Evolutionary conservation across 805 yeast species (phyloP).

Genomic region (Saccharomycopsis lassenensis): DNA sequence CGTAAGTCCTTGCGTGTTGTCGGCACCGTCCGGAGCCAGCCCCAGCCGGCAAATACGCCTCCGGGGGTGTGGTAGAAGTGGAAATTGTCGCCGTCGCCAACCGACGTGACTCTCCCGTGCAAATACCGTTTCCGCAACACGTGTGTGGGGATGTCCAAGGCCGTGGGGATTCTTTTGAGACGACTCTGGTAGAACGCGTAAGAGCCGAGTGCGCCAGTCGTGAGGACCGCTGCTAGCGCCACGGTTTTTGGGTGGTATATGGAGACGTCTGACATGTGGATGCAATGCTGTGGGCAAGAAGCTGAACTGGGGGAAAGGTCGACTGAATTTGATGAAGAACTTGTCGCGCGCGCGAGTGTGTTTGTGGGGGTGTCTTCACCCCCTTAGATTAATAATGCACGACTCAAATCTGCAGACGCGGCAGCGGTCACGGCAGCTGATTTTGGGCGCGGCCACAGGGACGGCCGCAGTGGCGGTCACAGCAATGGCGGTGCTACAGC

Average conservation of each 20-base stretch:
- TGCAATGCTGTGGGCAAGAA: no score
- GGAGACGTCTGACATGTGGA: no score
- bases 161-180: constrained; percentile 40
- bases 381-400: no score
- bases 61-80: constrained; percentile 92
- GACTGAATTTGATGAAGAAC: no score
- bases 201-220: constrained; percentile 32
- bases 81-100: constrained; percentile 94
- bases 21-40: constrained; percentile 58
- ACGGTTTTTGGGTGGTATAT: constrained; percentile 20
- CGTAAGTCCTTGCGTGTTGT: constrained; percentile 23
- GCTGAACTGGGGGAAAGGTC: no score
- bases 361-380: no score
- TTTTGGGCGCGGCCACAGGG: not conserved
- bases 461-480: not conserved
- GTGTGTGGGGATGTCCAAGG: constrained; percentile 37
- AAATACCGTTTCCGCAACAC: constrained; percentile 35
- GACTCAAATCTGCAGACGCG: no score
- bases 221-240: constrained; percentile 24
- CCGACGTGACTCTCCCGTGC: constrained; percentile 73
- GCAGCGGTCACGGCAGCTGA: not conserved
- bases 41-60: constrained; percentile 84
- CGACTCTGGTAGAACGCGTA: constrained; percentile 34
- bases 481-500: not conserved
- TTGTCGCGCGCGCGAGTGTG: no score